Base-by-base conservation (phyloP, 2,329 filamentous ascomycete species). In the Fusarium decemcellulare region DNA sequence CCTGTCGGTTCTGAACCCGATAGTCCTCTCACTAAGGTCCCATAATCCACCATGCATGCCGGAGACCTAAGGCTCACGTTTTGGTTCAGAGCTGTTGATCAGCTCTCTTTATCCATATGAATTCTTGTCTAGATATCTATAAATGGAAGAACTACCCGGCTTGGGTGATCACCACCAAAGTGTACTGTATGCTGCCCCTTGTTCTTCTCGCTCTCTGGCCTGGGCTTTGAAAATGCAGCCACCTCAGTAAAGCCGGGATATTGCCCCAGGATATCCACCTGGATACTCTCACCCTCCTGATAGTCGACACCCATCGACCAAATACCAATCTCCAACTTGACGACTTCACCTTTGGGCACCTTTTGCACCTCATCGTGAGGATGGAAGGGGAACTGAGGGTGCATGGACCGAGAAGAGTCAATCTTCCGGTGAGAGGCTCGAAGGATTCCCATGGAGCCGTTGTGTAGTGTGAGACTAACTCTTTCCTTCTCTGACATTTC, bases 81-180 rank as follows among this genome's bases (percentile, higher is more conserved):
- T 23, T 23, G 18, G 18, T 23, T 4, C 18, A 23, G 18, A 23
- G 18, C 18, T 23, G 18, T 23, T 23, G 18, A 23, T 23, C 18
- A 23, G 18, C 18, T 23, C 18, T 23, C 18, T 23, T 23, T 23
- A 23, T 23, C 18, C 18, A 23, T 10, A 8, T 34, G n/a, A 11
- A n/a, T 14, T 18, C 18, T 27, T 6, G 18, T 16, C 14, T n/a
- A 62, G 23, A 54, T 8, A 6, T 52, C 56, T 15, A 69, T 42
- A 37, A 74, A 63, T 2, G 71, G 71, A 8, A 73, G 51, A 16
- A 73, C 72, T 4, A 73, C 27, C 4, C 58, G 46, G n/a, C 71
- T 73, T 5, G 71, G 60, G 29, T 73, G 29, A 5, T 73, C 62
- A 0, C 61, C 59, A 1, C 71, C 68, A 27, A 59, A 70, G 27